Base-by-base conservation (phyloP, 2,329 filamentous ascomycete species). In the Penicillium capsulatum region DNA sequence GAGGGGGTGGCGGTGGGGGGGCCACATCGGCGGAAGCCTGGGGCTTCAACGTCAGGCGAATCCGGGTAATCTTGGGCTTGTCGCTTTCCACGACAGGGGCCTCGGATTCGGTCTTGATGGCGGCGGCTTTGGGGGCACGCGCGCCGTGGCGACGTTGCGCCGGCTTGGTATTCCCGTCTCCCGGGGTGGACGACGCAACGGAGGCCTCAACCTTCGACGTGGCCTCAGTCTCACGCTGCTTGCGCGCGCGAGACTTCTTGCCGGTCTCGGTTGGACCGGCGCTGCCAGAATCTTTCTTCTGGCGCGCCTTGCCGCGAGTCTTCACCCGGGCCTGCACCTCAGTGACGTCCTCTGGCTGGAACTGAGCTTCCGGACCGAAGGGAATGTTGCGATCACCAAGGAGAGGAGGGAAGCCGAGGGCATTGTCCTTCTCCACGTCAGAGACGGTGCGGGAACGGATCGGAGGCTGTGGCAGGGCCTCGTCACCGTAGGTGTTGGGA, bases 311-410 rank as follows among this genome's bases (percentile, higher is more conserved):
- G 13, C 34, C 22, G n/a, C 35, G 40, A 6, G 31, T 32, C 15
- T 44, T 22, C 9, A 28, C 33, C 7, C 31, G 38, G 14, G 42
- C 44, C 27, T 36, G 20, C 17, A 50, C 48, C 31, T 44, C 42
- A 3, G 31, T 19, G 6, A 51, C 39, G 11, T 51, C 38, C 16
- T 55, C 46, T 13, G 20, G 24, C 14, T 20, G 9, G 27, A 51
- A 53, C 2, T 38, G 26, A 2, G 28, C 24, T 7, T 16, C 13
- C 1, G 9, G 17, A 6, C 34, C 38, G 9, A 38, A 39, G 4
- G 52, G 52, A 9, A 47, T 31, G 31, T 55, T 55, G 5, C 50
- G 48, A 19, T 45, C 41, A 9, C 52, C 52, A 15, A 55, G 27
- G n/a, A 48, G 37, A 2, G 52, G 52, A 7, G 52, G 48, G 27